Evolutionary conservation across 257 asterid genomes (phyloP), one percentile per base, ranked within the genome.

Genomic region (Rubia yunnanensis): DNA sequence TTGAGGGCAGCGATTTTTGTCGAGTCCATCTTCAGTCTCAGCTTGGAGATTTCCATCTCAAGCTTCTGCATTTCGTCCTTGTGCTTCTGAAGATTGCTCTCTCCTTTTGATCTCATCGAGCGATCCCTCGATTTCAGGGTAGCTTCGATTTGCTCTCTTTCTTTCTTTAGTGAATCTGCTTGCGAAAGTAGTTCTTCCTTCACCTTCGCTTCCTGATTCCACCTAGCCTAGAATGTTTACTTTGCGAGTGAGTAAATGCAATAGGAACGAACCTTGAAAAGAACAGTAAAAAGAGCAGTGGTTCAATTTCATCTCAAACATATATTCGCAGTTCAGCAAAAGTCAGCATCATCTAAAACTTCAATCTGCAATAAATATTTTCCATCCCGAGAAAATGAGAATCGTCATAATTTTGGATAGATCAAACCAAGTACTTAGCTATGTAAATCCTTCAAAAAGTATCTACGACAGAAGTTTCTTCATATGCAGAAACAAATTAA

Each of bases 1-100:
- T 75, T 86, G 8, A 86, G 95, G 67, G 95, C 95, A 8, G 95
- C 95, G 76, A 88, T 86, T 76, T 88, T 94, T 15, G 92, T 81
- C 0, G 91, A 88, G 76, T 94, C 97, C 1, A 84, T 76, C 77
- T 80, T 88, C 68, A 86, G 68, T 71, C 97, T 82, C 71, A 90
- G 66, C 83, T 75, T 86, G 70, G 95, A 88, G 24, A 94, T 83
- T 69, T 90, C 92, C 67, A 80, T 81, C 61, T 85, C 95, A 18
- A 94, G 91, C 75, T 72, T 75, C 77, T 78, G 83, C 30, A 94
- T 81, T 32, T 88, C 99, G 11, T 82, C 86, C 79, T 79, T 88
- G 57, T 78, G 80, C 73, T 85, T 83, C 68, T 80, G 77, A 52
- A 90, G 82, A 70, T 80, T 85, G 83, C 32, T 84, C 82, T 86